Percentiles rank a stretch among this genome's conserved stretches.
These are phyloP conservation scores for Clavispora vitiphila DNA, from an alignment of 805 yeast species.

Conservation along the genomic window DNA sequence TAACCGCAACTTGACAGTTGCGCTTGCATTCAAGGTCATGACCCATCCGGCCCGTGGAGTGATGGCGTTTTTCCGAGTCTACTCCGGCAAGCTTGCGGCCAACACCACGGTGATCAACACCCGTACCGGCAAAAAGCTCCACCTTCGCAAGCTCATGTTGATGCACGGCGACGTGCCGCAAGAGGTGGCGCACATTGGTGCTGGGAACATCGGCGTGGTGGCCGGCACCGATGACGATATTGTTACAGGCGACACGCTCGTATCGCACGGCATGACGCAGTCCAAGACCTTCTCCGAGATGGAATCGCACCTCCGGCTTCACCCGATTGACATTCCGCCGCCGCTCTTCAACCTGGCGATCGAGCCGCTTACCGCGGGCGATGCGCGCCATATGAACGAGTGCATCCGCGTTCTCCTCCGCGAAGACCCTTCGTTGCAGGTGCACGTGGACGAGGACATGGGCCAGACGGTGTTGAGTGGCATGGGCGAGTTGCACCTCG, in stretches of 20 bases:
- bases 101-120: slow-evolving; percentile 64
- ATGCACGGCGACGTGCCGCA: slow-evolving; percentile 89
- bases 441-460: slow-evolving; percentile 72
- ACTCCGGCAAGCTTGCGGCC: slow-evolving; percentile 68
- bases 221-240: slow-evolving; percentile 64
- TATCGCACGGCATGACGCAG: slow-evolving; percentile 51
- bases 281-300: slow-evolving; percentile 35
- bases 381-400: slow-evolving; percentile 64
- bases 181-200: slow-evolving; percentile 54
- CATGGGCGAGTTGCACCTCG: slow-evolving; percentile 96
- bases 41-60: slow-evolving; percentile 80
- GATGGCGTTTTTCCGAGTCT: slow-evolving; percentile 82
- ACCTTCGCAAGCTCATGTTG: slow-evolving; percentile 61
- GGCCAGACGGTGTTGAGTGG: slow-evolving; percentile 90
- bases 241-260: slow-evolving; percentile 86
- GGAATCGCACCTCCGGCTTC: slow-evolving; percentile 45
- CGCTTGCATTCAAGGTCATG: slow-evolving; percentile 87
- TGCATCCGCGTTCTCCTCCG: slow-evolving; percentile 62
- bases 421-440: slow-evolving; percentile 86
- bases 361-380: slow-evolving; percentile 82
- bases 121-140: slow-evolving; percentile 60
- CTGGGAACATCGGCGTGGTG: slow-evolving; percentile 93
- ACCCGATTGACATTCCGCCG: slow-evolving; percentile 83
- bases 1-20: slow-evolving; percentile 60
- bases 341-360: slow-evolving; percentile 85